Evolutionary conservation across 345 rosid genomes (phyloP), one percentile per base, ranked within the genome.

Genomic region (Eucalyptus guilfoylei): DNA sequence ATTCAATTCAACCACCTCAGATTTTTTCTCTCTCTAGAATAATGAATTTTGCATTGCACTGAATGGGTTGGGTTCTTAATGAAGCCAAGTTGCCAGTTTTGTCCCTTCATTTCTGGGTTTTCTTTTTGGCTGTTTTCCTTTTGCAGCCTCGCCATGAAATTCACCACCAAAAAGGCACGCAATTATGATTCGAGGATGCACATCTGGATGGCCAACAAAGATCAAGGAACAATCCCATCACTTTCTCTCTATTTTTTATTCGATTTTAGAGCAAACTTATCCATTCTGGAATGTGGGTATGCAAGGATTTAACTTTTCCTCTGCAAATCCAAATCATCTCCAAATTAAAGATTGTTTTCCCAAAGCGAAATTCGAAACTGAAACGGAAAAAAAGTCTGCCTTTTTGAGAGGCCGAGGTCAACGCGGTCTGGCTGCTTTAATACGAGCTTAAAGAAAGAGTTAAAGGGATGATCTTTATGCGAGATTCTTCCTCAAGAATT

Each of bases 141-240:
- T 89, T 49, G 89, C 87, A 76, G 85, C 85, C 24, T 23, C 42
- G 47, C 93, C 93, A 80, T 88, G 55, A 60, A 87, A 49, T 89
- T 88, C 88, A 81, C 80, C 50, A 5, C 86, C 60, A 45, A 21
- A 19, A 42, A 87, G 64, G 64, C 30, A 37, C 19, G 55, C 87
- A 47, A 23, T 86, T 87, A 6, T 54, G 37, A n/a, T 64, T 64
- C 21, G 37, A 62, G 69, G 15, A 62, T 28, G 16, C 69, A 62
- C 32, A 13, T 62, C 14, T 64, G 40, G 34, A n/a, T 64, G 76
- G 40, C 76, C 76, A 8, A 23, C 47, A 11, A 26, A 11, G 47
- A 76, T 21, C 83, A 40, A 76, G 21, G 83, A 40, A 40, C 28
- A 76, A 76, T 42, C 30, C 15, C 9, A 21, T 21, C 47, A 76